These are phyloP conservation scores for Cyamopsis tetragonoloba DNA, from an alignment of 306 rosid species.

Conservation along the genomic window DNA sequence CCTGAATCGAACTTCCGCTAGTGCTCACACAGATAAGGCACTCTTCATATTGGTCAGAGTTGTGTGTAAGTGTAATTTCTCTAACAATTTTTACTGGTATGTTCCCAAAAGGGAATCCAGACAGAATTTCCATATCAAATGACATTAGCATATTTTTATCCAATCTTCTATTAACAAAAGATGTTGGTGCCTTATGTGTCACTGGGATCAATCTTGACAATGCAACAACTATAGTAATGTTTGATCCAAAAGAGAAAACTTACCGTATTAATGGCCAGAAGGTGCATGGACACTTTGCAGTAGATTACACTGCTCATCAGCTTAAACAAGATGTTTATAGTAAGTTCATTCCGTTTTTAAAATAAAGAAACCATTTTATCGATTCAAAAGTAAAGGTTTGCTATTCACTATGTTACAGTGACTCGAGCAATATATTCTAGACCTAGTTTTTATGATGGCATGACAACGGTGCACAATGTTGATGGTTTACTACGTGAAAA, in stretches of 20 bases:
- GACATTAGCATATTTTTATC: conserved; percentile 38
- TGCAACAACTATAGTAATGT: conserved; percentile 35
- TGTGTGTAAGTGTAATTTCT: no score
- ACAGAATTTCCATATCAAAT: conserved; percentile 32
- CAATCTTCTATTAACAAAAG: conserved; percentile 65
- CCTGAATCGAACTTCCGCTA: no score
- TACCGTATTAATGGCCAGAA: conserved; percentile 49
- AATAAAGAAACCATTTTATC: not conserved
- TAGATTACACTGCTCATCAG: conserved; percentile 40
- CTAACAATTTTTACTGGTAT: conserved; percentile 59
- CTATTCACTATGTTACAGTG: conserved; percentile 36
- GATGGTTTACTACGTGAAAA: conserved; percentile 35
- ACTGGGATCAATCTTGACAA: conserved; percentile 49
- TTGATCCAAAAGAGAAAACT: conserved; percentile 38
- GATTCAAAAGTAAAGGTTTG: not conserved
- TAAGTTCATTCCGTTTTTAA: no score
- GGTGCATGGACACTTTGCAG: conserved; percentile 49
- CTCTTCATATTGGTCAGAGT: no score
- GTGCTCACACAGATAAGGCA: no score
- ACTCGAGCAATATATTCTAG: conserved; percentile 44
- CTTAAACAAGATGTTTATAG: conserved; percentile 30
- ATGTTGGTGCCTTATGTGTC: conserved; percentile 49
- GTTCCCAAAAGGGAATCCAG: conserved; percentile 54
- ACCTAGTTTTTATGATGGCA: conserved; percentile 42
- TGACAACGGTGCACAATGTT: conserved; percentile 34